Base-by-base conservation (phyloP, 202 grass and related monocot species). In the Carex sylvatica region DNA sequence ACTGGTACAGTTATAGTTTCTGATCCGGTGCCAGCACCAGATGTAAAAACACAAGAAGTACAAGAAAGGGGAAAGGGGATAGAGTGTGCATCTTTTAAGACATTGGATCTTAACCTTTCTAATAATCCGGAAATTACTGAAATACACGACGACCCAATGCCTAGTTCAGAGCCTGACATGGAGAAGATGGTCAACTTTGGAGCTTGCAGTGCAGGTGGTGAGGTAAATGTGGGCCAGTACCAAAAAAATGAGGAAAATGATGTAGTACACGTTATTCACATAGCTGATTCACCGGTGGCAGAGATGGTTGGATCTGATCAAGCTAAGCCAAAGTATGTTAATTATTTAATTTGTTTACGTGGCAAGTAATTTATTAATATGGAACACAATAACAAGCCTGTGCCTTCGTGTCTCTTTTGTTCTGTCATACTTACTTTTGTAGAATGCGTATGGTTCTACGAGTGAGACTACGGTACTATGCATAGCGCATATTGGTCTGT, bases 41-140 rank as follows among this genome's bases (percentile, higher is more conserved):
- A 52, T 74, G 73, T 71, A 4, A 73, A 42, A 63, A 80, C 86
- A 68, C 87, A 95, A 87, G 87, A 93, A 74, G 35, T 47, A 44
- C 78, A 65, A 62, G 15, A 80, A 16, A 5, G 30, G 18, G 84
- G 88, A 83, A 91, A 93, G 24, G 67, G 88, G 53, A 80, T 59
- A 15, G 86, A 89, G 62, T 73, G 89, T 70, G 82, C 70, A 58
- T 93, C 95, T 56, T 98, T 99, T 93, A 91, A 98, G 86, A 93
- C 87, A 35, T 87, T 86, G 84, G 96, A 96, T 83, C 93, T 96
- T 51, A 99, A 99, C 78, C 79, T 99, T 51, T 85, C 95, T 86
- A 86, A 89, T 72, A 88, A 81, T 83, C 89, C 87, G 68, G 96
- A 96, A 79, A 80, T 91, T 84, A 82, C 85, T 79, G 96, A 99